These are phyloP conservation scores for Ogataea angusta DNA, from an alignment of 805 yeast genomes.

Conservation along the genomic window DNA sequence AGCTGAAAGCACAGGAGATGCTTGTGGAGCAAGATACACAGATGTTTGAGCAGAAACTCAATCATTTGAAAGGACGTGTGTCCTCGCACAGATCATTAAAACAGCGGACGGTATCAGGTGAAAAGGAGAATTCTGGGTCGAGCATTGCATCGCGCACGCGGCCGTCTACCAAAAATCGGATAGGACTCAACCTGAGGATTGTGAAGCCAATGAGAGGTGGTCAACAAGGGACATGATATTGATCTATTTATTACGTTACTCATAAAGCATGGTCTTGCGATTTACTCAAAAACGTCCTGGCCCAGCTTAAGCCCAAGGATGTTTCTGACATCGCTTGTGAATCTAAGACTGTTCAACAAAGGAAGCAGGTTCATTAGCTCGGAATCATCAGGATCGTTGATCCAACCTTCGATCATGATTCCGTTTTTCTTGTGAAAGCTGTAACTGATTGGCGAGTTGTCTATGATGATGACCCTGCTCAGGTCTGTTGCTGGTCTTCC, in stretches of 20 bases:
- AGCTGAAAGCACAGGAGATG: slow-evolving; percentile 49
- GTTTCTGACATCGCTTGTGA: slow-evolving; percentile 80
- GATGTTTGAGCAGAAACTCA: slow-evolving; percentile 45
- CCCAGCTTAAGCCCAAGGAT: slow-evolving; percentile 74
- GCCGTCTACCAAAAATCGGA: slow-evolving; percentile 25
- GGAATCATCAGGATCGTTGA: slow-evolving; percentile 88
- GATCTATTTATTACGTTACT: background rate
- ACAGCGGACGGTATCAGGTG: slow-evolving; percentile 6
- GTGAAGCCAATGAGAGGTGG: slow-evolving; percentile 42
- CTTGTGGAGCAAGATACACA: slow-evolving; percentile 46
- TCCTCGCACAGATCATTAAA: slow-evolving; percentile 18
- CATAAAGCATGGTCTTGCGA: slow-evolving; percentile 8
- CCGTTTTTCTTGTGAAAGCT: slow-evolving; percentile 84
- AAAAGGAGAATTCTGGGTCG: slow-evolving; percentile 19
- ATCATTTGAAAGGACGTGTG: slow-evolving; percentile 26
- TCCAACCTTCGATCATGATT: slow-evolving; percentile 95
- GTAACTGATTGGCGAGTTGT: slow-evolving; percentile 91
- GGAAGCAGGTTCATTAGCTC: slow-evolving; percentile 83
- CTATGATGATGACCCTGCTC: slow-evolving; percentile 71
- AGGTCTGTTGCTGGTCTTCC: slow-evolving; percentile 43
- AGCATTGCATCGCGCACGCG: slow-evolving; percentile 9
- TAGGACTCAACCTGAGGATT: slow-evolving; percentile 55
- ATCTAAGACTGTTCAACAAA: slow-evolving; percentile 67
- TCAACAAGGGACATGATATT: slow-evolving; percentile 16
- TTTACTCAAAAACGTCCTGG: slow-evolving; percentile 52